Evolutionary conservation across 2,329 filamentous ascomycete species (phyloP).

Genomic region (Lachnellula willkommii): DNA sequence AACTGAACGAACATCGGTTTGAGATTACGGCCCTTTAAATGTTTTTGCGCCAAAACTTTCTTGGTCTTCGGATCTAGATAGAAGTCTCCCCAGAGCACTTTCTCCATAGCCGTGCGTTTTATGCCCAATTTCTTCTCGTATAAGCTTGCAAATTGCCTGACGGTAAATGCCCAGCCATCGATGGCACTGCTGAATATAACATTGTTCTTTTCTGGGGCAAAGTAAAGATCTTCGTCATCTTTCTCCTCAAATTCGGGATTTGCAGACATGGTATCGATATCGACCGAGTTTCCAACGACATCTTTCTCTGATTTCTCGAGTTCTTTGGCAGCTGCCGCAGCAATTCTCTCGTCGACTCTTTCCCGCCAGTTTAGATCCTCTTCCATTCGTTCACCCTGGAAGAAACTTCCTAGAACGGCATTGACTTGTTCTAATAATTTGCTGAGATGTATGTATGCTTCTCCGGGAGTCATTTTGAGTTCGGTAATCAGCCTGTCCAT

Average conservation of each 20-base stretch:
- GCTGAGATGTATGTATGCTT: constrained; percentile 84
- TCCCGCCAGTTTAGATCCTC: constrained; percentile 96
- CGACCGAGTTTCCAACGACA: constrained; percentile 31
- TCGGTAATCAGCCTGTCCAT: constrained; percentile 94
- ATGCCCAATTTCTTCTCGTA: constrained; percentile 98
- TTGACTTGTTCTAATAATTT: constrained; percentile 95
- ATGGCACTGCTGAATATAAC: constrained; percentile 98
- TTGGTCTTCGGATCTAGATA: constrained; percentile 97
- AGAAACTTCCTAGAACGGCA: constrained; percentile 94
- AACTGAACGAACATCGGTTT: constrained; percentile 98
- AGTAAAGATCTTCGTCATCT: constrained; percentile 96
- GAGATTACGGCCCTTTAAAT: constrained; percentile 82
- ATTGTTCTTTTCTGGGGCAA: constrained; percentile 96
- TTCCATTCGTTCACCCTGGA: constrained; percentile 97
- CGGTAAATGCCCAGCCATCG: constrained; percentile 98
- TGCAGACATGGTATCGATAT: constrained; percentile 48
- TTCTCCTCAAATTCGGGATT: constrained; percentile 76
- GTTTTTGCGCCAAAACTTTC: constrained; percentile 82
- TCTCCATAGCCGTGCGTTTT: constrained; percentile 81
- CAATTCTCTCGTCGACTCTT: constrained; percentile 79
- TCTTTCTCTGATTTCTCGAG: constrained; percentile 37
- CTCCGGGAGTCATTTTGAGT: constrained; percentile 83
- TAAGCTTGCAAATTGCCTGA: constrained; percentile 84
- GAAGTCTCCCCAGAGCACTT: constrained; percentile 93
- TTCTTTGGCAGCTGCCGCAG: constrained; percentile 61